Base-by-base conservation (phyloP, 2,329 filamentous ascomycete genomes). In the Ceratocystiopsis brevicomis region DNA sequence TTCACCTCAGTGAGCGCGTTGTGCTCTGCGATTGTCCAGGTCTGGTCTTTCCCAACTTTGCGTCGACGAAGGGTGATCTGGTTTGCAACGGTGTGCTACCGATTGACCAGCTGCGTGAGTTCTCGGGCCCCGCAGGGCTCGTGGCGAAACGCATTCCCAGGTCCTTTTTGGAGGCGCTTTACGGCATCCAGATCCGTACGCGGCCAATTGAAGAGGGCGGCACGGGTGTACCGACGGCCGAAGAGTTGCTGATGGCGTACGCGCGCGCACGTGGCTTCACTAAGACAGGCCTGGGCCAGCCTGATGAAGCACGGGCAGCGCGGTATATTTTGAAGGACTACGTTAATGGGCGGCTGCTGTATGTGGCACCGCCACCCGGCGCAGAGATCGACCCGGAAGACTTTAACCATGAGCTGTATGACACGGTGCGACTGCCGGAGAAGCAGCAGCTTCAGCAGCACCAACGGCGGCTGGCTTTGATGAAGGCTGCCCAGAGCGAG, bases 21-120 rank as follows among this genome's bases (percentile, higher is more conserved):
- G 73, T 96, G 39, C 73, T 98, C 8, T 96, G 90, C 61, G 90
- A 98, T 76, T 98, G 90, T 57, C 90, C 90, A 11, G 90, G 90
- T 78, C 78, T 98, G 17, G 92, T 98, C 1, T 96, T 98, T 60
- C 87, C 90, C 53, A 96, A 96, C 63, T 98, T 96, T 53, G 88
- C 90, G 45, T 87, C 79, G 39, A 96, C 87, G 39, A 96, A 96
- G 62, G 90, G 84, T 36, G 90, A 98, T 55, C 74, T 98, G 17
- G 90, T 98, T 11, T 90, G 86, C 61, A 93, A 88, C 56, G 90
- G 90, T 57, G 76, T 98, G 17, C 69, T 98, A 32, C 90, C 90
- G 12, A 98, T 98, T 53, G 90, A 98, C 59, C 90, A 98, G 61
- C 71, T 96, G 52, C 76, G 90, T 49, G 90, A 98, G 57, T 93